Conservation (phyloP, 2,329 filamentous ascomycete genomes). For the Mycocentrospora acerina region DNA sequence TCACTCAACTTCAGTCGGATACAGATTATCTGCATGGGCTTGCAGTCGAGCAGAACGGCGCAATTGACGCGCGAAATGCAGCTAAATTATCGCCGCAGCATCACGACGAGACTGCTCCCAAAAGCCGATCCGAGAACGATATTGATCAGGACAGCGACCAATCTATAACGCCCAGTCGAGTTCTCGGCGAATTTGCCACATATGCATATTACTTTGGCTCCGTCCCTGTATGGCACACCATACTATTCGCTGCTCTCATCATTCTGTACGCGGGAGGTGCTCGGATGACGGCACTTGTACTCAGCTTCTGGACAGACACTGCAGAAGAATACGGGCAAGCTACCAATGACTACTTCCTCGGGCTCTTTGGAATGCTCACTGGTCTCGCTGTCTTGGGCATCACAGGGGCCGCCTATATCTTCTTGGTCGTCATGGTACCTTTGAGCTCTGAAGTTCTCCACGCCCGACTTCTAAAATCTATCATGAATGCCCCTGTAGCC, state of each 20-base stretch:
- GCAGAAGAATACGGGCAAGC: constrained; percentile 20
- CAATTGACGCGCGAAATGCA: not conserved
- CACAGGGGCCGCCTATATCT: not conserved
- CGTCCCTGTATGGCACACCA: constrained; percentile 48
- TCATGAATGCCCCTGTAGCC: constrained; percentile 35
- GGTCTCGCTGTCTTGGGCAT: not conserved
- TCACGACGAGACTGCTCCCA: constrained; percentile 6
- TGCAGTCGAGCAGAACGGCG: not conserved
- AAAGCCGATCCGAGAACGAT: constrained; percentile 5
- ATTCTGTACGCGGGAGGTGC: constrained; percentile 7
- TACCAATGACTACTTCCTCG: not conserved
- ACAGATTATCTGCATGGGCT: constrained; percentile 27
- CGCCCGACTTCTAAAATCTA: constrained; percentile 46
- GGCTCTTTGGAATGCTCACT: not conserved
- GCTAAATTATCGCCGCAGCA: too few species aligned
- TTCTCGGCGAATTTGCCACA: constrained; percentile 17
- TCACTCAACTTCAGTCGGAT: constrained; percentile 32
- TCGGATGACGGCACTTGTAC: constrained; percentile 6
- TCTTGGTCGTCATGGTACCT: not conserved
- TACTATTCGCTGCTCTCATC: constrained; percentile 23
- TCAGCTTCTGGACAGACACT: constrained; percentile 43
- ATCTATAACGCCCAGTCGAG: constrained; percentile 3
- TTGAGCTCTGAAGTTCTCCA: constrained; percentile 40
- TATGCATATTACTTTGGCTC: constrained; percentile 20
- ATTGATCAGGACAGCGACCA: constrained; percentile 4